These are phyloP conservation scores for Closterium sp. DNA, from an alignment of 139 green algal species.

Conservation along the genomic window DNA sequence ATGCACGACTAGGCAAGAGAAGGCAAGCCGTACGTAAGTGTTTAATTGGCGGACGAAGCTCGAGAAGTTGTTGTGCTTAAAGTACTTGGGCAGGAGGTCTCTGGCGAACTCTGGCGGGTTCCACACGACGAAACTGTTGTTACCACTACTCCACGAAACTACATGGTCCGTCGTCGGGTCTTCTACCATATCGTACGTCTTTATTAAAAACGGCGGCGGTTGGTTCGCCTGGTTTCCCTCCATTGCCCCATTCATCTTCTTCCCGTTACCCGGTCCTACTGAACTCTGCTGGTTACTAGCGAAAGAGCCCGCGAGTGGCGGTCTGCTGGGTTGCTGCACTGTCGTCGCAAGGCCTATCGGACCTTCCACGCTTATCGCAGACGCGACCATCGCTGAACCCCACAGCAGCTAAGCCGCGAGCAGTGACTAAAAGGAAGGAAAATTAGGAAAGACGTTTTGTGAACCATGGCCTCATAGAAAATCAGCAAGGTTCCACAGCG, in stretches of 20 bases:
- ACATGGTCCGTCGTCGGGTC: constrained; percentile 74
- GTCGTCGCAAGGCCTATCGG: not conserved
- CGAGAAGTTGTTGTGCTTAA: constrained; percentile 98
- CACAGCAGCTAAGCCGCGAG: not conserved
- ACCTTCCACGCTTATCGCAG: not conserved
- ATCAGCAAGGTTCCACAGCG: not conserved
- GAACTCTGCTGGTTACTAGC: not conserved
- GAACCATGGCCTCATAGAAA: not conserved
- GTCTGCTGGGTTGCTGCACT: not conserved
- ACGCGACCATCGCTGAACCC: not conserved
- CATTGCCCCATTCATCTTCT: not conserved
- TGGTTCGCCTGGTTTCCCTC: not conserved
- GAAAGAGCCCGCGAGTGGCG: not conserved
- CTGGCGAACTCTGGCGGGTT: constrained; percentile 85
- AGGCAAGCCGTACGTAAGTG: constrained; percentile 72
- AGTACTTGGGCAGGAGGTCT: constrained; percentile 86
- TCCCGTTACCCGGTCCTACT: not conserved
- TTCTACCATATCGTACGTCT: constrained; percentile 88
- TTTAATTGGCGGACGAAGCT: constrained; percentile 96
- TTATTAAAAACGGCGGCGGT: constrained; percentile 51
- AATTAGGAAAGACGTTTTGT: not conserved
- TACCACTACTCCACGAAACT: constrained; percentile 82
- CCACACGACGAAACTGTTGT: constrained; percentile 89
- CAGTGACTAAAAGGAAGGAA: not conserved
- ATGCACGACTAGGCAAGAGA: no score